Conservation (phyloP, 257 asterid species). For the Prunella vulgaris region DNA sequence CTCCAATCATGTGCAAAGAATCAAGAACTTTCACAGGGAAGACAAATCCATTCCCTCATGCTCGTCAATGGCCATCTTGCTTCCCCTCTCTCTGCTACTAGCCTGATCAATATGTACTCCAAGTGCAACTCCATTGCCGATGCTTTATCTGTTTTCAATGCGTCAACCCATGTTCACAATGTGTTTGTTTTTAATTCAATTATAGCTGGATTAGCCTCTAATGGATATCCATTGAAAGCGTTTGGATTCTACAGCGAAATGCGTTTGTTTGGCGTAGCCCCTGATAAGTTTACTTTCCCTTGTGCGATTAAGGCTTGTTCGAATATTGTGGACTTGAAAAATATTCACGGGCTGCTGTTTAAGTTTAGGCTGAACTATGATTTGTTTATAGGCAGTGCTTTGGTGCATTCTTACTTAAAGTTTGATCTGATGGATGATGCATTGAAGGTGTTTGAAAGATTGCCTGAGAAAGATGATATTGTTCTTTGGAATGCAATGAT, state of each 20-base stretch:
- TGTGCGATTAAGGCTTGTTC: slow-evolving; percentile 70
- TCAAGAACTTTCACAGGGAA: slow-evolving; percentile 42
- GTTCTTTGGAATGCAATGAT: slow-evolving; percentile 87
- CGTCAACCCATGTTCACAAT: slow-evolving; percentile 42
- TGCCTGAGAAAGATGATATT: slow-evolving; percentile 56
- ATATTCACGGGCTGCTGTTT: slow-evolving; percentile 48
- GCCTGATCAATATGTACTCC: slow-evolving; percentile 90
- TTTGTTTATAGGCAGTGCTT: slow-evolving; percentile 64
- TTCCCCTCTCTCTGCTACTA: slow-evolving; percentile 64
- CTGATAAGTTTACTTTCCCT: slow-evolving; percentile 79
- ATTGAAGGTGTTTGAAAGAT: slow-evolving; percentile 49
- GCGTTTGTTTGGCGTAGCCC: slow-evolving; percentile 52
- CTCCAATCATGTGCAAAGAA: slow-evolving; percentile 68
- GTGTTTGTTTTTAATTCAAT: slow-evolving; percentile 64
- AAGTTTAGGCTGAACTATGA: slow-evolving; percentile 58
- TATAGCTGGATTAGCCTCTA: slow-evolving; percentile 55
- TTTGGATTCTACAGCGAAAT: slow-evolving; percentile 41
- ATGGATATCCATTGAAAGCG: slow-evolving; percentile 36
- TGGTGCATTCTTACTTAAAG: slow-evolving; percentile 53
- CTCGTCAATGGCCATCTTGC: slow-evolving; percentile 40
- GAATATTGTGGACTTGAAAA: slow-evolving; percentile 35
- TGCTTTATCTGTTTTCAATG: slow-evolving; percentile 50
- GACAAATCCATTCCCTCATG: slow-evolving; percentile 51
- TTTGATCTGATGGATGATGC: slow-evolving; percentile 54
- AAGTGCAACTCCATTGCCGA: slow-evolving; percentile 58